phyloP scores from a whole-genome alignment of 176 grass and related monocot species.

The Puccinellia tenuiflora region DNA sequence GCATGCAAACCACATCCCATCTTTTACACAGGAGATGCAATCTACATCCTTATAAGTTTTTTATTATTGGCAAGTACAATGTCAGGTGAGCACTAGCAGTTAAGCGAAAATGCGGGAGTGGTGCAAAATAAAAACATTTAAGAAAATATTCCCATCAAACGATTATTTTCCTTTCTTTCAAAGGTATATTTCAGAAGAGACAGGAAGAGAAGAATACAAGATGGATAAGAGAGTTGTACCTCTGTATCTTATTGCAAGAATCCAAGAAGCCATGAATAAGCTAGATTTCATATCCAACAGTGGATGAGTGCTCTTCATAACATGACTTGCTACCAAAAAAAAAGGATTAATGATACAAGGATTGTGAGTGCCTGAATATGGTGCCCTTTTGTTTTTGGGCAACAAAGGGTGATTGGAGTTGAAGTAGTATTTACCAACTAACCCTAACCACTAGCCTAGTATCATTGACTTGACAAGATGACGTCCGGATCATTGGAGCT shows the following conservation, averaged over 20 bases:
- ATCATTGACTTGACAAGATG: slow-evolving; percentile 2
- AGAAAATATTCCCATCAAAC: not conserved
- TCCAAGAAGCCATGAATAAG: not conserved
- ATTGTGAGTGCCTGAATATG: not conserved
- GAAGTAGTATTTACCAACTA: not conserved
- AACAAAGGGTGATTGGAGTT: not conserved
- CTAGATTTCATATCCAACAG: not conserved
- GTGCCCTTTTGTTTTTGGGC: not conserved
- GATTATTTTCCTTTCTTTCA: not conserved
- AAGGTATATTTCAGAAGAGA: not conserved
- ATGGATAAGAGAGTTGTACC: not conserved
- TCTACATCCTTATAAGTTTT: not conserved
- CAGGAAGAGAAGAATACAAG: not conserved
- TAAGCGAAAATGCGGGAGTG: not conserved
- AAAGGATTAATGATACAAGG: not conserved
- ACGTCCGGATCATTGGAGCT: not conserved
- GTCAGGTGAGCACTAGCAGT: slow-evolving; percentile 18
- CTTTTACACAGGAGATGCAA: slow-evolving; percentile 11
- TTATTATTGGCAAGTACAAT: not conserved
- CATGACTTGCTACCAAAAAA: slow-evolving; percentile 12
- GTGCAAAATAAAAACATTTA: not conserved
- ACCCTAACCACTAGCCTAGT: not conserved
- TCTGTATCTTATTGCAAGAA: slow-evolving; percentile 17
- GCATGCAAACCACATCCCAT: slow-evolving; percentile 16
- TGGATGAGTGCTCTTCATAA: not conserved